Evolutionary conservation across 2,329 filamentous ascomycete species (phyloP).

Genomic region (Zymoseptoria pseudotritici): DNA sequence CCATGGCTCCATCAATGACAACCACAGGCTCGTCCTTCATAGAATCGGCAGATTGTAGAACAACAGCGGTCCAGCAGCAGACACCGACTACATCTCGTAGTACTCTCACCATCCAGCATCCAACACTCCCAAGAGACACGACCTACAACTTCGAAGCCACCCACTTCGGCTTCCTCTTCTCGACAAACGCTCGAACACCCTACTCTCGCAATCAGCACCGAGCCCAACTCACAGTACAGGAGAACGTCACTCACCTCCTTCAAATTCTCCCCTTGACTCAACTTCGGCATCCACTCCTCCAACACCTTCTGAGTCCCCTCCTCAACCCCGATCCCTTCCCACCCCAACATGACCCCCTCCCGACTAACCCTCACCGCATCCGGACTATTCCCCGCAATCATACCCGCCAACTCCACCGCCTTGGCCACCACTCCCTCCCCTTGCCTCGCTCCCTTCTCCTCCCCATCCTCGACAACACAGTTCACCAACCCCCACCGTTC

Average conservation of each 20-base stretch:
- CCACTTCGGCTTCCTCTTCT: constrained; percentile 41
- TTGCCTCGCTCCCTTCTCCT: constrained; percentile 50
- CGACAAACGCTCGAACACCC: constrained; percentile 66
- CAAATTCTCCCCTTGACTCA: constrained; percentile 64
- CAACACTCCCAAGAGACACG: not conserved
- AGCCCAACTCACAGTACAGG: not conserved
- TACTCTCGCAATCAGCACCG: not conserved
- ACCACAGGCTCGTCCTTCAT: not conserved
- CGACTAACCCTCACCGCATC: constrained; percentile 69
- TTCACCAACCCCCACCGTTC: constrained; percentile 64
- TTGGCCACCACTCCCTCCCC: constrained; percentile 51
- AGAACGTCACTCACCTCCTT: constrained; percentile 40
- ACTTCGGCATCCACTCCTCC: constrained; percentile 50
- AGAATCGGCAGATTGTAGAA: not conserved
- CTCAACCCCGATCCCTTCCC: constrained; percentile 61
- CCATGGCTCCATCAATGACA: not conserved
- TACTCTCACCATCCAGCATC: not conserved
- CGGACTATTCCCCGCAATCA: constrained; percentile 56
- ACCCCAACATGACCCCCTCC: constrained; percentile 63
- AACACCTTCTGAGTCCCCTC: constrained; percentile 52
- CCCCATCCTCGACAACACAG: constrained; percentile 42
- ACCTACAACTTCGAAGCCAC: constrained; percentile 13
- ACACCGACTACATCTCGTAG: not conserved
- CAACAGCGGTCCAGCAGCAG: not conserved
- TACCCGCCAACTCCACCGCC: constrained; percentile 54